Percentiles rank a stretch among this genome's conserved stretches.
Conservation (phyloP, 1,284 basidiomycete genomes). For the Melampsora abietis-canadensis region DNA sequence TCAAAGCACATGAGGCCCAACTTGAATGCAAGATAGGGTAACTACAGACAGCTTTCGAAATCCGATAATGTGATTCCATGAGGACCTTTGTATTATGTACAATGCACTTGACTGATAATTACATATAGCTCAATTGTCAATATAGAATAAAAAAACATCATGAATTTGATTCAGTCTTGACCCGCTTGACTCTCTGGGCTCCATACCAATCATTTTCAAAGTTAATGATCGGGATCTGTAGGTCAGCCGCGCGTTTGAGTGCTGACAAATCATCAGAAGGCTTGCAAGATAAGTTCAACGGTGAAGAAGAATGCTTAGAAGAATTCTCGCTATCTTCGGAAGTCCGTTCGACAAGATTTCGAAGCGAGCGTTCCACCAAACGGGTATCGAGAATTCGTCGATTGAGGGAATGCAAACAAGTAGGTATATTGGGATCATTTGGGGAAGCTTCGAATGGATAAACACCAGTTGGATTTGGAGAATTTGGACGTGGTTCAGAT, state of each 20-base stretch:
- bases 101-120: no score
- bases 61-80: no score
- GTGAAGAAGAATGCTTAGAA: background rate
- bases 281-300: background rate
- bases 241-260: background rate
- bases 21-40: no score
- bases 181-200: background rate
- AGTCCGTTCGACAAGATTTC: slow-evolving; percentile 25
- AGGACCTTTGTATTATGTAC: no score
- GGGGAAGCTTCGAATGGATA: background rate
- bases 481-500: background rate
- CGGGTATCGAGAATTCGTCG: slow-evolving; percentile 25
- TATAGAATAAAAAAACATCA: no score
- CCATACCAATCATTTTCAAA: slow-evolving; percentile 35
- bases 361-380: slow-evolving; percentile 30
- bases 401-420: slow-evolving; percentile 25
- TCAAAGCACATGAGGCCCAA: no score
- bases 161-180: no score
- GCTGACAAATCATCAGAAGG: background rate
- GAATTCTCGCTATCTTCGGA: background rate
- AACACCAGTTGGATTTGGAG: background rate
- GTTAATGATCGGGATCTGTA: slow-evolving; percentile 32
- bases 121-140: no score
- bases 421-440: slow-evolving; percentile 30
- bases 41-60: no score